Evolutionary conservation across 768 basidiomycete species (phyloP), one percentile per base, ranked within the genome.

Genomic region (Ramaria rubella): DNA sequence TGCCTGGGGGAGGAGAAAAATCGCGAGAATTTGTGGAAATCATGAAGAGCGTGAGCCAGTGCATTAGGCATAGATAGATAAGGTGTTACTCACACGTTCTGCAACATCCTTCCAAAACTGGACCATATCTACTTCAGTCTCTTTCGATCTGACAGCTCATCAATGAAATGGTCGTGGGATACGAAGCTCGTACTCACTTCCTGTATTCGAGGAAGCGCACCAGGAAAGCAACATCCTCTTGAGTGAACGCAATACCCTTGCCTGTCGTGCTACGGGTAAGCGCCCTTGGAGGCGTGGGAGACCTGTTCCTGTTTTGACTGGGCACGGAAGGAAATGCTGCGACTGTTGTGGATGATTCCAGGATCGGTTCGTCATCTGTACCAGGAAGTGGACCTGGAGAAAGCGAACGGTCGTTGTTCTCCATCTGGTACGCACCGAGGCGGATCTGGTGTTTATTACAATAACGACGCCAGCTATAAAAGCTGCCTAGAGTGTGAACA

Each of bases 381-480:
- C 58, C 58, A 27, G 38, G 15, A 17, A 23, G 33, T 12, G 55
- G 43, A 6, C 58, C 58, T n/a, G 55, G 58, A n/a, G 54, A 56
- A 17, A 55, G 44, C 11, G 58, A 56, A 15, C 58, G 54, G 15
- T 55, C 48, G 23, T 58, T 58, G 6, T 76, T 67, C 52, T 80
- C 84, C 90, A 92, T 91, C 8, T 81, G 73, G 62, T 92, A 93
- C 2, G 89, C 88, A 24, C 88, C 87, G 0, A 93, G 76, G n/a
- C 87, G 83, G 49, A 93, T 93, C 68, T 92, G 88, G 67, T 93
- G 90, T 65, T 92, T 93, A 67, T 93, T 93, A 73, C 90, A 93
- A 64, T 92, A 93, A 43, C 90, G 81, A 38, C 90, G 80, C 90
- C 90, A 93, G 1, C 90, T 92, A 67, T 90, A 92, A 67, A 92